Conservation (phyloP, 495 filamentous ascomycete genomes). For the Neurospora sp. region DNA sequence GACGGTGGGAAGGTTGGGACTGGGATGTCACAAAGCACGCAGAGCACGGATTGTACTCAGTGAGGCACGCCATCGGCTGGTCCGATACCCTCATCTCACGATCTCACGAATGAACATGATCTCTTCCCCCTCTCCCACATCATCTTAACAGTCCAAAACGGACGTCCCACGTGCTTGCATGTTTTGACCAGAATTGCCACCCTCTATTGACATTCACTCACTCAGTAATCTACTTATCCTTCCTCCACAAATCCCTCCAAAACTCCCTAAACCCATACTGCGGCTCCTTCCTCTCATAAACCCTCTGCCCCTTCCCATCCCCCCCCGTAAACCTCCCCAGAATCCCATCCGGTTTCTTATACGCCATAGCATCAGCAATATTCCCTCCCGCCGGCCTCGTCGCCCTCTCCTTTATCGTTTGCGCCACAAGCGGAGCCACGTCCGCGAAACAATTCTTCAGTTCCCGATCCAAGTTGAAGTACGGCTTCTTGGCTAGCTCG, state of each 20-base stretch:
- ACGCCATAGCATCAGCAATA: constrained; percentile 20
- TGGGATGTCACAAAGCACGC: not conserved
- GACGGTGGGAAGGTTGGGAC: not conserved
- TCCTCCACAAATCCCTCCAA: constrained; percentile 65
- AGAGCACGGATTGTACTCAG: not conserved
- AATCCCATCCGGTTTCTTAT: constrained; percentile 16
- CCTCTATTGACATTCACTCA: too few species aligned
- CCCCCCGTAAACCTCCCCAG: constrained; percentile 34
- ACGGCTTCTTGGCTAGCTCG: constrained; percentile 84
- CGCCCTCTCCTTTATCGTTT: constrained; percentile 61
- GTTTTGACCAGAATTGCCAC: not conserved
- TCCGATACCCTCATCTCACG: not conserved
- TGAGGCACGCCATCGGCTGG: not conserved
- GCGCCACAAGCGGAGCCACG: constrained; percentile 63
- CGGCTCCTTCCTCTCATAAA: constrained; percentile 62
- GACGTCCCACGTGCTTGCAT: not conserved
- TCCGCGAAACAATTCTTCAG: constrained; percentile 72
- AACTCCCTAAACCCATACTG: constrained; percentile 82
- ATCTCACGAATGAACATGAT: not conserved
- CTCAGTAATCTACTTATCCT: not conserved
- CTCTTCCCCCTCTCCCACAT: not conserved
- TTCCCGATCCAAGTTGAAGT: constrained; percentile 77
- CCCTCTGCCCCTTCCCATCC: constrained; percentile 38
- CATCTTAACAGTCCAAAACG: not conserved
- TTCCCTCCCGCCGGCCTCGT: constrained; percentile 29